Evolutionary conservation across 768 basidiomycete genomes (phyloP), one percentile per base, ranked within the genome.

Genomic region (Xerocomus spinulosus): DNA sequence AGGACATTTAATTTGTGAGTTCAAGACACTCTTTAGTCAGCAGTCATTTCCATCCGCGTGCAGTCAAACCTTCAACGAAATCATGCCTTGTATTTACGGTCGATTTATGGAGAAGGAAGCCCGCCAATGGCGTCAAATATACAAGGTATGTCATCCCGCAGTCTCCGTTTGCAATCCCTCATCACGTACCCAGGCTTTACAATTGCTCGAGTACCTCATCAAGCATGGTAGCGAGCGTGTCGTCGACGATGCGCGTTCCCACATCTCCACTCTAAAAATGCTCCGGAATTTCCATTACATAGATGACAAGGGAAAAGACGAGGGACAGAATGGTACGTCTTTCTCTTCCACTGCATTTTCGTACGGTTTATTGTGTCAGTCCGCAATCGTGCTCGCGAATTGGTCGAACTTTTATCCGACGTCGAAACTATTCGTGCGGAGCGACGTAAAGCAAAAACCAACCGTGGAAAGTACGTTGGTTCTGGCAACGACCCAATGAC

Each of bases 101-200:
- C 81, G 92, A 23, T 96, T 95, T 67, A 95, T 94, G 84, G 91
- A 98, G 68, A 98, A 98, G 70, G 96, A 99, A 69, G 96, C 96
- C 1, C 76, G 87, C 18, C 91, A 99, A 64, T 99, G 96, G 96
- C 78, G 96, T 29, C 93, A 99, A 68, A 98, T 99, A 49, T 99
- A 99, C 79, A 99, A 99, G 77, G 92, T 83, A 33, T 44, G 12
- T 12, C n/a, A 23, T 37, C 39, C 20, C 51, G 13, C 36, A 28
- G 13, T 9, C 15, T 4, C 5, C n/a, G 33, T 52, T 38, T 23
- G 18, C 14, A 5, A 21, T 45, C 20, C 29, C 41, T 52, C 34
- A 55, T 24, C 17, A 9, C 48, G 2, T 14, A 25, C 20, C 9
- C 57, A 94, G 91, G 87, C 94, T 20, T 73, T 96, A 14, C 92